Evolutionary conservation across 1,284 basidiomycete species (phyloP).

Genomic region (Porogramme epimiltina): DNA sequence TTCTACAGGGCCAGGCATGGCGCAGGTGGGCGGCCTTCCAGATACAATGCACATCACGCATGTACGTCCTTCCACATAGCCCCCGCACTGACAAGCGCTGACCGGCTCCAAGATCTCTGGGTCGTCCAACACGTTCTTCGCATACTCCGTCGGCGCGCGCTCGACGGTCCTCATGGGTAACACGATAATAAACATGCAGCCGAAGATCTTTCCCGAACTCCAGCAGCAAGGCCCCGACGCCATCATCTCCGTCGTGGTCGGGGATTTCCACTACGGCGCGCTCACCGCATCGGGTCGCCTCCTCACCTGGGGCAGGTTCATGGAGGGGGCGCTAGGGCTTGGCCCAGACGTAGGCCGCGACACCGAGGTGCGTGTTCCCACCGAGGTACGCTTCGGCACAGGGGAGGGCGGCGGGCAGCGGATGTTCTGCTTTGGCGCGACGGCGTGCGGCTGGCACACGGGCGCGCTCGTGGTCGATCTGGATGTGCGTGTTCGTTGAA

Average conservation of each 20-base stretch:
- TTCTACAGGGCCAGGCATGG: conserved; percentile 37
- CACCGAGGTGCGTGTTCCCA: conserved; percentile 57
- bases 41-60: conserved; percentile 66
- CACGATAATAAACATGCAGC: conserved; percentile 41
- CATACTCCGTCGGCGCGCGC: conserved; percentile 71
- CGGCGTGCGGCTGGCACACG: conserved; percentile 86
- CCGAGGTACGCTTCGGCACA: conserved; percentile 74
- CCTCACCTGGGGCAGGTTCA: conserved; percentile 83
- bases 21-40: conserved; percentile 30
- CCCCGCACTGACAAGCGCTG: conserved; percentile 18
- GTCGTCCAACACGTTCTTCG: conserved; percentile 78
- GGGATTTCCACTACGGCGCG: conserved; percentile 89
- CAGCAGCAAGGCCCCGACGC: conserved; percentile 72
- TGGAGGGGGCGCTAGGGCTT: conserved; percentile 79
- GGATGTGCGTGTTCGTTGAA: conserved; percentile 59
- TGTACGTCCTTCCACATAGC: conserved; percentile 42
- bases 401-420: conserved; percentile 48
- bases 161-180: conserved; percentile 70
- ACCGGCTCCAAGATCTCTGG: no score
- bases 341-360: conserved; percentile 52
- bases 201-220: conserved; percentile 67
- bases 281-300: conserved; percentile 78
- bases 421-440: conserved; percentile 75
- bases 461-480: conserved; percentile 85
- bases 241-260: conserved; percentile 84